A percentile compares a stretch with the other conserved stretches of the same genome.
These are phyloP conservation scores for Marasmius sp. DNA, from an alignment of 1,284 basidiomycete genomes.

Conservation along the genomic window DNA sequence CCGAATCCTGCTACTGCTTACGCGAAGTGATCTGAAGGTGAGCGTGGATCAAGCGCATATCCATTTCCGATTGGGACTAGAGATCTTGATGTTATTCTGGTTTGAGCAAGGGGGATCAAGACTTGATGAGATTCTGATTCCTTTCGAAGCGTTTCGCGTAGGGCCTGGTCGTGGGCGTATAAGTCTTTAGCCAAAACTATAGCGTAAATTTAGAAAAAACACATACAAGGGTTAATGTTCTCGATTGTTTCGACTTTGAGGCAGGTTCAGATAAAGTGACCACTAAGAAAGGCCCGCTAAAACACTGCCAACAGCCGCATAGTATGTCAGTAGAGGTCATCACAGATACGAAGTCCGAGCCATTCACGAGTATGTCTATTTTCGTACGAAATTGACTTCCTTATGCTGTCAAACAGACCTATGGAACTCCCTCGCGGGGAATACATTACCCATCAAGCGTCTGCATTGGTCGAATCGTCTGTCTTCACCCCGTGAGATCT, in stretches of 20 bases:
- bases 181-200: too few relatives aligned
- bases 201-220: too few relatives aligned
- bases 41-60: too few relatives aligned
- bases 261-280: constrained; percentile 32
- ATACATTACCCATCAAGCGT: constrained; percentile 18
- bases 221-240: too few relatives aligned
- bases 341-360: neutral
- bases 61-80: too few relatives aligned
- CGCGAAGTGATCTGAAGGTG: too few relatives aligned
- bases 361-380: constrained; percentile 44
- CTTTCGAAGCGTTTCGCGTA: too few relatives aligned
- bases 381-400: constrained; percentile 47
- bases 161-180: too few relatives aligned
- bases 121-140: too few relatives aligned
- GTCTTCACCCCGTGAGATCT: constrained; percentile 30
- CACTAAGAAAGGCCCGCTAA: constrained; percentile 43
- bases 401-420: constrained; percentile 12
- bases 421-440: constrained; percentile 8
- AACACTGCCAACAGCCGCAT: constrained; percentile 17
- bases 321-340: neutral
- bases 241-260: constrained; percentile 44
- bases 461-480: constrained; percentile 18
- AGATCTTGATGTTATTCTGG: too few relatives aligned
- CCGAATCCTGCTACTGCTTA: too few relatives aligned
- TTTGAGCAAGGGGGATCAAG: too few relatives aligned